These are phyloP conservation scores for Phytophthora meadii DNA, from an alignment of 352 stramenopile genomes.

Conservation along the genomic window DNA sequence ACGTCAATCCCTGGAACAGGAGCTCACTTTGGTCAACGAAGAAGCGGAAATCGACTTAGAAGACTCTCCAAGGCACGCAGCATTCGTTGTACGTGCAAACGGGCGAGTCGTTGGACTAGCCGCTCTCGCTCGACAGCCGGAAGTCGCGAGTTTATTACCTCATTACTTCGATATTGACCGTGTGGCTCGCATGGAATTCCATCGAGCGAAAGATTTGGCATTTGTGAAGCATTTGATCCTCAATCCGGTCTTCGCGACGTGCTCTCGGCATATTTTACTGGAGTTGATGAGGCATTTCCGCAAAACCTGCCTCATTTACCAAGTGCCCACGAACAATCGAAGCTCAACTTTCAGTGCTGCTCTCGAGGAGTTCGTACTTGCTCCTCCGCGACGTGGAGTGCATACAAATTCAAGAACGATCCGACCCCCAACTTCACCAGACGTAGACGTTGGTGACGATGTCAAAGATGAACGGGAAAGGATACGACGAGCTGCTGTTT, in stretches of 20 bases:
- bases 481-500: slow-evolving; percentile 24
- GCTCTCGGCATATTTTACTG: slow-evolving; percentile 69
- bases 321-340: slow-evolving; percentile 38
- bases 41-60: slow-evolving; percentile 69
- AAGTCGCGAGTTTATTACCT: slow-evolving; percentile 56
- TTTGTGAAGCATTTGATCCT: slow-evolving; percentile 69
- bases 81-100: slow-evolving; percentile 69
- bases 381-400: slow-evolving; percentile 50
- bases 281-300: slow-evolving; percentile 82
- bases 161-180: slow-evolving; percentile 74
- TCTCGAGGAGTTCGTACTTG: slow-evolving; percentile 69
- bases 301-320: slow-evolving; percentile 75
- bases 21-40: slow-evolving; percentile 47
- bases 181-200: slow-evolving; percentile 65
- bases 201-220: slow-evolving; percentile 76
- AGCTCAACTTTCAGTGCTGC: slow-evolving; percentile 40
- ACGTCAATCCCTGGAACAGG: slow-evolving; percentile 37
- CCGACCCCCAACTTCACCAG: background rate
- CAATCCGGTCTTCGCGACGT: slow-evolving; percentile 77
- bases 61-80: slow-evolving; percentile 68
- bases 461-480: slow-evolving; percentile 57
- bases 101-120: slow-evolving; percentile 48
- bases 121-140: slow-evolving; percentile 53
- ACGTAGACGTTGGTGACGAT: slow-evolving; percentile 50
- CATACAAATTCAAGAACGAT: slow-evolving; percentile 3